These are phyloP conservation scores for Turritis glabra DNA, from an alignment of 345 rosid species.

Conservation along the genomic window DNA sequence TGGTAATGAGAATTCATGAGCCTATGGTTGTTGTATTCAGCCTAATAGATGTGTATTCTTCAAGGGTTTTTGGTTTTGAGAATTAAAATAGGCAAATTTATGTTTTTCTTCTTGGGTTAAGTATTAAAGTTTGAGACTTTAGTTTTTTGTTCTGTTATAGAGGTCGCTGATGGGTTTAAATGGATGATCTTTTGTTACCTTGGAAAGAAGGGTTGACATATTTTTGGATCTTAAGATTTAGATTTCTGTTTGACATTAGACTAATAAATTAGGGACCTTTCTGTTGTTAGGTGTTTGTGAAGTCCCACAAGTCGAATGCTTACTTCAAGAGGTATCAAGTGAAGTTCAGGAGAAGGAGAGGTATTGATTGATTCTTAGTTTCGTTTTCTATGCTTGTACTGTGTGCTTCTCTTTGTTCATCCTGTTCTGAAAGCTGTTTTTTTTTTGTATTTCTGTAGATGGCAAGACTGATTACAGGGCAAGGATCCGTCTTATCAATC, in stretches of 20 bases:
- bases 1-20: neutral
- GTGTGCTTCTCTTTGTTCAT: neutral
- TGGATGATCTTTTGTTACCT: neutral
- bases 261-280: neutral
- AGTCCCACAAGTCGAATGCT: slow-evolving; percentile 24
- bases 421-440: neutral
- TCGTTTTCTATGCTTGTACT: neutral
- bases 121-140: neutral
- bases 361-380: neutral
- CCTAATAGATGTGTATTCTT: neutral
- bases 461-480: slow-evolving; percentile 94
- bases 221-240: neutral
- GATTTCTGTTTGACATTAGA: neutral
- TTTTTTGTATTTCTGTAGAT: slow-evolving; percentile 35
- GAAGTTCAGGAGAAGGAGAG: slow-evolving; percentile 35
- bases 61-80: slow-evolving; percentile 15
- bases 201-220: neutral
- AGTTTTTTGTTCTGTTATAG: neutral
- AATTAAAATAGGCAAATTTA: neutral
- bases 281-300: slow-evolving; percentile 26
- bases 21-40: neutral
- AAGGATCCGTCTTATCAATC: slow-evolving; percentile 45
- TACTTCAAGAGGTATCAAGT: slow-evolving; percentile 37
- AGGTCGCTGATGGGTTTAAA: neutral
- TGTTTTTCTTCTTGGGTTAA: neutral